Percentiles rank a stretch among this genome's conserved stretches.
Conservation (phyloP, 306 rosid genomes). For the Glycine tomentella region DNA sequence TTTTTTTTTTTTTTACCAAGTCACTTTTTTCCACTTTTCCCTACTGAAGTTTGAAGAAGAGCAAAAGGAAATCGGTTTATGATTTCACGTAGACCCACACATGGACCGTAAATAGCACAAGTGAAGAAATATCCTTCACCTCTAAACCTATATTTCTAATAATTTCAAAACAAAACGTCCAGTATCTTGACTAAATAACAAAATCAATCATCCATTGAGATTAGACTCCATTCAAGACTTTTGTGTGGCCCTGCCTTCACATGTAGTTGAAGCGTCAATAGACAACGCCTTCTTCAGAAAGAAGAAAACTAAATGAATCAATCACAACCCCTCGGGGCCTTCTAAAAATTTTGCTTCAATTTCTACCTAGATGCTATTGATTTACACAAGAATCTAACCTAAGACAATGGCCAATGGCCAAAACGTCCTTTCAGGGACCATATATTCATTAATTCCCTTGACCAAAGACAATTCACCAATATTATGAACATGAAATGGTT, state of each 20-base stretch:
- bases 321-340: conserved; percentile 22
- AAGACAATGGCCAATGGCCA: background rate
- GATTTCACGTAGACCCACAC: background rate
- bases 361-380: conserved; percentile 6
- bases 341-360: conserved; percentile 23
- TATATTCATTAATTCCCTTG: conserved; percentile 28
- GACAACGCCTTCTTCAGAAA: background rate
- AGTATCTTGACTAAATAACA: conserved; percentile 37
- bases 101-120: background rate
- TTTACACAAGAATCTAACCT: conserved; percentile 35
- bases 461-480: conserved; percentile 22
- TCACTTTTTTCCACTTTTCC: background rate
- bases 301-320: conserved; percentile 12
- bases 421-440: conserved; percentile 22
- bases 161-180: conserved; percentile 28
- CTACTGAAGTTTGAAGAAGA: conserved; percentile 20
- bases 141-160: conserved; percentile 22
- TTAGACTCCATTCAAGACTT: conserved; percentile 36
- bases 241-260: conserved; percentile 39
- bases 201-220: conserved; percentile 38
- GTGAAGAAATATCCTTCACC: conserved; percentile 20
- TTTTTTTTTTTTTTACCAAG: background rate
- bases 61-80: conserved; percentile 15
- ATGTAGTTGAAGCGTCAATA: conserved; percentile 45
- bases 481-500: background rate